Evolutionary conservation across 2,329 filamentous ascomycete genomes (phyloP).

Genomic region (Neonectria sp.): DNA sequence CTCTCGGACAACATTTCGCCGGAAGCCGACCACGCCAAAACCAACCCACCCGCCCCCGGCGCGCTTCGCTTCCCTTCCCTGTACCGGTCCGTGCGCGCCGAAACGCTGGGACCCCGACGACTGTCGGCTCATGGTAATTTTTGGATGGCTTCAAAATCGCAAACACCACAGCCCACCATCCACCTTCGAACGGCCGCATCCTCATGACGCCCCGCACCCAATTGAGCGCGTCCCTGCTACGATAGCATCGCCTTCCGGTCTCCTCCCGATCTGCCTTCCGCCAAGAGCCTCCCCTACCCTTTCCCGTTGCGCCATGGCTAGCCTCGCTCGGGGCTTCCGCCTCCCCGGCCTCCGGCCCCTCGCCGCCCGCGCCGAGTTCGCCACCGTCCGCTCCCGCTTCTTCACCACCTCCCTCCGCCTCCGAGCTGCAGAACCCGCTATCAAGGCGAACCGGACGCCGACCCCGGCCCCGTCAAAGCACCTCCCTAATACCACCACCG

Average conservation of each 20-base stretch:
- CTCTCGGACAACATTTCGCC: conserved; percentile 38
- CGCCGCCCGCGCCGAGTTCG: conserved; percentile 41
- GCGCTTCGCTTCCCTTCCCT: neutral
- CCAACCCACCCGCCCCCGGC: conserved; percentile 9
- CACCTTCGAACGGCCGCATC: conserved; percentile 21
- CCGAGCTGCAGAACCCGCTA: conserved; percentile 35
- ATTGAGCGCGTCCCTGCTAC: conserved; percentile 15
- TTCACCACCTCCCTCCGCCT: conserved; percentile 49
- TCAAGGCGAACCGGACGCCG: conserved; percentile 37
- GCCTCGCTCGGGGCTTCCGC: conserved; percentile 50
- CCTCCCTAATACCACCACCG: conserved; percentile 6
- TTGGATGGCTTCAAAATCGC: conserved; percentile 31
- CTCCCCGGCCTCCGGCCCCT: conserved; percentile 46
- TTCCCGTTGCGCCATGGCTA: conserved; percentile 47
- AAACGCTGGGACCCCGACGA: conserved; percentile 1
- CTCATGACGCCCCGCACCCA: conserved; percentile 24
- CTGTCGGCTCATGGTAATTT: conserved; percentile 35
- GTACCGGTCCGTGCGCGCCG: conserved; percentile 36
- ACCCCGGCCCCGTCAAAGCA: conserved; percentile 25
- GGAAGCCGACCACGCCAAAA: conserved; percentile 34
- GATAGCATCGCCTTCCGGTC: neutral
- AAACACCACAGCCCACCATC: conserved; percentile 5
- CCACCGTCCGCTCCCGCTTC: conserved; percentile 46
- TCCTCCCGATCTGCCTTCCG: no score
- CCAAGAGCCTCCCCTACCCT: neutral